Evolutionary conservation across 2,329 filamentous ascomycete genomes (phyloP), one percentile per base, ranked within the genome.

Genomic region (Paraphoma sp.): DNA sequence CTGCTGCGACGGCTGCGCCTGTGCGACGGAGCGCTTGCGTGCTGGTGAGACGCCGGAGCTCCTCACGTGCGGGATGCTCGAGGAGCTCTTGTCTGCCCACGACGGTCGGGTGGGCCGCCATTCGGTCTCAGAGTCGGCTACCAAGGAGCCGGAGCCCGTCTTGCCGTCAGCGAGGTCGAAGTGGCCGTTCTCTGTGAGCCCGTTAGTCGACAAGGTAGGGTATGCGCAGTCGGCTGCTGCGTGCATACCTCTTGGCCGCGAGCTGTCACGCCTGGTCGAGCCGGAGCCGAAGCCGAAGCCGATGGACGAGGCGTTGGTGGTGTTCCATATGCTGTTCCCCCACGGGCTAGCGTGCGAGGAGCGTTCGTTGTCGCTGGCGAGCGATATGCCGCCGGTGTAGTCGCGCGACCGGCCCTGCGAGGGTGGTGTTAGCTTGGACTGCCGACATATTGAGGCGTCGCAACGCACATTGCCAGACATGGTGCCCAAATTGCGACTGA

Each of bases 121-220:
- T 45, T 91, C 88, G 16, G 86, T 85, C 68, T 92, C 88, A 9
- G 89, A 90, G 42, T 87, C 86, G 44, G 86, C 83, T 57, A 90
- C 82, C 40, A 93, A 80, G 56, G 89, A 89, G 58, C 87, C 84
- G 6, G 89, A 91, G 47, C 89, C 90, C 3, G 86, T 87, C 68
- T 88, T 86, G 52, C 80, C 82, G 63, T 85, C 83, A 40, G 82
- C 61, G 29, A 71, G 66, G 17, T 78, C 76, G 31, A 70, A 67
- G 38, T 67, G 62, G 48, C 64, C 63, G 45, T 66, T 73, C 47
- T 77, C 75, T 78, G 50, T 44, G 31, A 23, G 18, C 3, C 10
- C 30, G 60, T 74, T 29, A 74, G 70, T 51, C 8, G 33, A 36
- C 23, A 17, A 2, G 16, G 28, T 14, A 23, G 14, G 6, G 42